Base-by-base conservation (phyloP, 345 rosid genomes). In the Syzygium grande region DNA sequence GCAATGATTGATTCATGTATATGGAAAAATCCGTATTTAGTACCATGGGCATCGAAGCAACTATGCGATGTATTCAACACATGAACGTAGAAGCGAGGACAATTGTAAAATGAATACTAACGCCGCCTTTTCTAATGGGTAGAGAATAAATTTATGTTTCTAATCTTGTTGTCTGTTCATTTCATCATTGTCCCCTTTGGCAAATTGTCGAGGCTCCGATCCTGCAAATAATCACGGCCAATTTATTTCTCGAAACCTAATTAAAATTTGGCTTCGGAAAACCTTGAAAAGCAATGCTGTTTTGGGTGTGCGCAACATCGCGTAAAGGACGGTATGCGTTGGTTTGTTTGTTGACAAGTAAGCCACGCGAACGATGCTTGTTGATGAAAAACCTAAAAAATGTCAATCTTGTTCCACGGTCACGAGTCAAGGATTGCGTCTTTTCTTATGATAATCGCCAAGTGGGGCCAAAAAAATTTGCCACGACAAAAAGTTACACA, bases 311-410 rank as follows among this genome's bases (percentile, higher is more conserved):
- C 9, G 4, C 16, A 59, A 27, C 65, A 12, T 27, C 9, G 65
- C 23, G 65, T 12, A 59, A 59, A 59, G 4, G 65, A 59, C 3
- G 65, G 27, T 11, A 59, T 59, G 30, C 16, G 2, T 25, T 6
- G 65, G 16, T 29, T 0, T 58, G 14, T 58, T 58, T 58, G 63
- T 27, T 58, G 63, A 58, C 63, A 23, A 58, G 63, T 58, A 11
- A 58, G 63, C 65, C 15, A 58, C 3, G 15, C 22, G 3, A 59
- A 11, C 6, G 30, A 0, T 11, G 3, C 7, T 1, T 0, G 16
- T 59, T 27, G 11, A 11, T 25, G 65, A 59, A 12, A 27, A 59
- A 12, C 2, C 65, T 59, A 59, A 59, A 2, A 58, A 25, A 25
- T 59, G 16, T 11, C 7, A 59, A 25, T 59, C 25, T 56, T 54